A percentile compares a stretch with the other conserved stretches of the same genome.
Conservation (phyloP, 2,329 filamentous ascomycete genomes). For the Alternaria ethzedia region DNA sequence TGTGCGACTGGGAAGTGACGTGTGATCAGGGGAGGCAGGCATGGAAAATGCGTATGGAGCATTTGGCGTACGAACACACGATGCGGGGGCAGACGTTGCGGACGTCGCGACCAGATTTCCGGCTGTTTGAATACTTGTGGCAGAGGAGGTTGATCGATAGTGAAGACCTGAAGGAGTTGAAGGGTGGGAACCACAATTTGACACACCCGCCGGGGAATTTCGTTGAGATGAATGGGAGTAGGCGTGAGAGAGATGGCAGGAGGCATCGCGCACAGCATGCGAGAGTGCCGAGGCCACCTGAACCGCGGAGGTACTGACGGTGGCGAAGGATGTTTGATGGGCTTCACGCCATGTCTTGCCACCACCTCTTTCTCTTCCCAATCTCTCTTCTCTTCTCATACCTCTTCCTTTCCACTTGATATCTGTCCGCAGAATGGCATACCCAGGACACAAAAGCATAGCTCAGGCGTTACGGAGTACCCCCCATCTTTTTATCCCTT, state of each 20-base stretch:
- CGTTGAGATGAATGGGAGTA: constrained; percentile 20
- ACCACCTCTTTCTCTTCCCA: neutral
- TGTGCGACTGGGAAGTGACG: constrained; percentile 36
- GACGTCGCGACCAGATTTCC: constrained; percentile 36
- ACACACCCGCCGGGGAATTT: constrained; percentile 24
- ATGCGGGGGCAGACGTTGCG: constrained; percentile 31
- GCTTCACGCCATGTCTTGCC: neutral
- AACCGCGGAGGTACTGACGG: constrained; percentile 5
- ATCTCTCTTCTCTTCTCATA: neutral
- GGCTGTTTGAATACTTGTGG: constrained; percentile 40
- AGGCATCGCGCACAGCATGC: constrained; percentile 22
- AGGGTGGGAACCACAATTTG: constrained; percentile 38
- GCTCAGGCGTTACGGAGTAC: constrained; percentile 3
- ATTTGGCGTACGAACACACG: constrained; percentile 35
- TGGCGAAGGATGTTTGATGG: neutral
- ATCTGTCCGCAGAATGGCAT: constrained; percentile 10
- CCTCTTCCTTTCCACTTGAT: neutral
- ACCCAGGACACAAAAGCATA: constrained; percentile 11
- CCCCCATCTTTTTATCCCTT: neutral
- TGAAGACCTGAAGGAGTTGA: constrained; percentile 43
- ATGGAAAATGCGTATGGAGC: constrained; percentile 38
- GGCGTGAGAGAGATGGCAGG: constrained; percentile 12
- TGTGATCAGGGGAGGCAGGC: constrained; percentile 19
- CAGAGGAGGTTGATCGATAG: constrained; percentile 37
- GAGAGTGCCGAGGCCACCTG: constrained; percentile 2